A percentile compares a stretch with the other conserved stretches of the same genome.
Evolutionary conservation across 352 stramenopile species (phyloP).

Genomic region (Globisporangium alternatum): DNA sequence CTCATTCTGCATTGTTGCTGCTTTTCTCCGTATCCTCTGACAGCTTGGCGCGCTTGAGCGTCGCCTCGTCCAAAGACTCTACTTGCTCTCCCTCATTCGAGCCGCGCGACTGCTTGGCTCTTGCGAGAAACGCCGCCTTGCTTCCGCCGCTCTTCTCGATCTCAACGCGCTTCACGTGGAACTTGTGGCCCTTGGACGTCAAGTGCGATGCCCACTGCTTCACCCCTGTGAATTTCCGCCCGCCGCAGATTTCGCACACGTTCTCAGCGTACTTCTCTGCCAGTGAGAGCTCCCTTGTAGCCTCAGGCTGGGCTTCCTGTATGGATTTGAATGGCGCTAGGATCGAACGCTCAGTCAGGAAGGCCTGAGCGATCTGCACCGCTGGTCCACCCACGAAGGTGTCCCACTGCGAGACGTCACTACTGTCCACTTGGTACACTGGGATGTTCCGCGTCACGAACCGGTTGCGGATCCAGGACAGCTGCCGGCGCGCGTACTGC

Average conservation of each 20-base stretch:
- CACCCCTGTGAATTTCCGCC: constrained; percentile 63
- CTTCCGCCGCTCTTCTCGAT: constrained; percentile 34
- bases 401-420: constrained; percentile 61
- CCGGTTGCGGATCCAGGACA: constrained; percentile 88
- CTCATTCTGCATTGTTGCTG: not conserved
- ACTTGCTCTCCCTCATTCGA: not conserved
- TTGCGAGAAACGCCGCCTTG: constrained; percentile 1
- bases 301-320: constrained; percentile 47
- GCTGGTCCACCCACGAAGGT: constrained; percentile 50
- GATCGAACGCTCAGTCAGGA: constrained; percentile 40
- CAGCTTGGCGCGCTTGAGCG: constrained; percentile 3
- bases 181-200: constrained; percentile 79
- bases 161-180: constrained; percentile 69
- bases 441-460: constrained; percentile 84
- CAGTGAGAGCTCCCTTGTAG: constrained; percentile 28
- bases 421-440: constrained; percentile 85
- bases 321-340: constrained; percentile 28
- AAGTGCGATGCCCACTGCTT: constrained; percentile 73
- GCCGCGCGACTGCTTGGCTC: not conserved
- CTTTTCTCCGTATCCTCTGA: not conserved
- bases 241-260: constrained; percentile 54
- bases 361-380: constrained; percentile 58
- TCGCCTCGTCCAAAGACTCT: not conserved
- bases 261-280: constrained; percentile 66
- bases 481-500: constrained; percentile 83